A percentile compares a stretch with the other conserved stretches of the same genome.
Conservation (phyloP, 1,284 basidiomycete species). For the Sparassis latifolia region DNA sequence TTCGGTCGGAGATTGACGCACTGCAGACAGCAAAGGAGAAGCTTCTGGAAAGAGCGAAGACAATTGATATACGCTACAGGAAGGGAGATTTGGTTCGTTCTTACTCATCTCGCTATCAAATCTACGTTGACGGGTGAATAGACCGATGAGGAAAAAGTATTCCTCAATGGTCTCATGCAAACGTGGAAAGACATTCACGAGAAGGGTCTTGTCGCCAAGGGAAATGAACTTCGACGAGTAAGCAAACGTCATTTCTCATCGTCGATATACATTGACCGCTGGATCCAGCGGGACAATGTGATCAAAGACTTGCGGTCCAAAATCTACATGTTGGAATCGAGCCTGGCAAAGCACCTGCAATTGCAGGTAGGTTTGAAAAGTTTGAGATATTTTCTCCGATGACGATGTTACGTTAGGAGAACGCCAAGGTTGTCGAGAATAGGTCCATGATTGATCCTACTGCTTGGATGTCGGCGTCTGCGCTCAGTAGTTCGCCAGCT, state of each 20-base stretch:
- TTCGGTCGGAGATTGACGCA: slow-evolving; percentile 18
- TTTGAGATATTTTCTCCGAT: background rate
- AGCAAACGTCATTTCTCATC: slow-evolving; percentile 3
- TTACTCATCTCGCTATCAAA: background rate
- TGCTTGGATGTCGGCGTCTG: slow-evolving; percentile 23
- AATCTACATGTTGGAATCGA: slow-evolving; percentile 25
- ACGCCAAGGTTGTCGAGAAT: slow-evolving; percentile 7
- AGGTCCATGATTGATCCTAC: slow-evolving; percentile 27
- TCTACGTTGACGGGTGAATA: slow-evolving; percentile 6
- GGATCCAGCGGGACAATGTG: slow-evolving; percentile 28
- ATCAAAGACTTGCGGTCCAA: slow-evolving; percentile 28
- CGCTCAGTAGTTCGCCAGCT: slow-evolving; percentile 22
- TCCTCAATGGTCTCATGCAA: slow-evolving; percentile 26
- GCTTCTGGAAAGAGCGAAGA: slow-evolving; percentile 21
- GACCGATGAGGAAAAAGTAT: slow-evolving; percentile 30
- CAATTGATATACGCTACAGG: slow-evolving; percentile 28
- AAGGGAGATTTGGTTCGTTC: slow-evolving; percentile 28
- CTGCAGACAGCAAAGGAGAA: slow-evolving; percentile 21
- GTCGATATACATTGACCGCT: background rate
- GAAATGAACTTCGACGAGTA: slow-evolving; percentile 33
- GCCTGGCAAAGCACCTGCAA: slow-evolving; percentile 22
- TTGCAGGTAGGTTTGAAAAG: slow-evolving; percentile 9
- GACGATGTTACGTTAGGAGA: background rate
- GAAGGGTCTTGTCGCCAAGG: slow-evolving; percentile 29
- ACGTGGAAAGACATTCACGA: slow-evolving; percentile 29